A percentile compares a stretch with the other conserved stretches of the same genome.
phyloP scores from a whole-genome alignment of 2,329 filamentous ascomycete species.

The Diaporthe nobilis region DNA sequence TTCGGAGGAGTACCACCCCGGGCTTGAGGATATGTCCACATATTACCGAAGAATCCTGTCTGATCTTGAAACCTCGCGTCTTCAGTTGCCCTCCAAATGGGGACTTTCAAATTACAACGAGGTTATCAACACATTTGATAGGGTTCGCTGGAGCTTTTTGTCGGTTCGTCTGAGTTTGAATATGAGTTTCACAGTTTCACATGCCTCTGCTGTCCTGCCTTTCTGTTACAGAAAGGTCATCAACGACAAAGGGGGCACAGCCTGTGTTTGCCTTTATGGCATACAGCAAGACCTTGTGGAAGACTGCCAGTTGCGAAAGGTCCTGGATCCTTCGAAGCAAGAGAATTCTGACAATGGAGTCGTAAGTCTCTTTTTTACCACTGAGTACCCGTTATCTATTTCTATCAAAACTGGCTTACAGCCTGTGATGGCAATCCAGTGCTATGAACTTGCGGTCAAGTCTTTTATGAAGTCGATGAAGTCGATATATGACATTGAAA shows the following conservation, averaged over 20 bases:
- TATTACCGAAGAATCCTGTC: background rate
- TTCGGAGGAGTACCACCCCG: fast-evolving
- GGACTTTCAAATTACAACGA: background rate
- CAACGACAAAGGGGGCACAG: background rate
- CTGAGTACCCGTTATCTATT: too few relatives aligned
- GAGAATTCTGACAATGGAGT: too few relatives aligned
- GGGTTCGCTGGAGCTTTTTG: background rate
- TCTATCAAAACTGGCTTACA: too few relatives aligned
- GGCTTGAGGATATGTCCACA: background rate
- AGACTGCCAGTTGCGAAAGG: too few relatives aligned
- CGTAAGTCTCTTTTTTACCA: too few relatives aligned
- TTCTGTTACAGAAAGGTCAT: background rate
- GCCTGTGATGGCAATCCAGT: too few relatives aligned
- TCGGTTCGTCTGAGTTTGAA: background rate
- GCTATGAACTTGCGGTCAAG: background rate
- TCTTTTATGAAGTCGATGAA: background rate
- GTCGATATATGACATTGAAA: background rate
- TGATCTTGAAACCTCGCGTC: background rate
- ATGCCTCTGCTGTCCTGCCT: background rate
- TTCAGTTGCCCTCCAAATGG: background rate
- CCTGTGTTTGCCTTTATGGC: background rate
- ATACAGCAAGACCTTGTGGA: background rate
- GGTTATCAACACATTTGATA: background rate
- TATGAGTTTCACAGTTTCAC: background rate
- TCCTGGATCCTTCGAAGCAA: too few relatives aligned